Percentiles rank a stretch among this genome's conserved stretches.
Conservation (phyloP, 345 rosid species). For the Brassica cretica region DNA sequence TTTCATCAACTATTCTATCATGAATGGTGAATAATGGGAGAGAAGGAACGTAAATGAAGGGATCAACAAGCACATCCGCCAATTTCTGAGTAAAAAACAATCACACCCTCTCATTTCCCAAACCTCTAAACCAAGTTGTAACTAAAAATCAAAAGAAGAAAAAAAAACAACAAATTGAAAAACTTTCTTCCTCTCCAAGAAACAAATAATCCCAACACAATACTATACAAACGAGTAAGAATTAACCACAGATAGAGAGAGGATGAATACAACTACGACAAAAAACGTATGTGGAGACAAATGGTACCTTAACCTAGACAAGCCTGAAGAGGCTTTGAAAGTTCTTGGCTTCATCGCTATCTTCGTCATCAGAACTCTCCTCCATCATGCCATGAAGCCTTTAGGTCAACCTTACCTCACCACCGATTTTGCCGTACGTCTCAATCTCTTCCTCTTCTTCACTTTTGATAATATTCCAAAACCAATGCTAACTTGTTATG, state of each 20-base stretch:
- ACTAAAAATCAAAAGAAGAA: neutral
- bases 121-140: neutral
- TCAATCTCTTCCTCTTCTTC: conserved; percentile 4
- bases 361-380: conserved; percentile 55
- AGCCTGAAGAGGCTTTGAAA: conserved; percentile 50
- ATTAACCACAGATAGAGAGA: neutral
- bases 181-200: conserved; percentile 23
- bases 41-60: conserved; percentile 19
- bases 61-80: conserved; percentile 31
- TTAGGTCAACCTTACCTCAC: conserved; percentile 75
- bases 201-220: conserved; percentile 2
- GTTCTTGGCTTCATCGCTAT: conserved; percentile 44
- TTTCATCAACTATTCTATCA: no score
- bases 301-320: conserved; percentile 51
- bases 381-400: conserved; percentile 68
- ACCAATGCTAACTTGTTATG: neutral
- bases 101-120: conserved; percentile 29
- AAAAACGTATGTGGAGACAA: conserved; percentile 39
- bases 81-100: conserved; percentile 21
- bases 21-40: no score
- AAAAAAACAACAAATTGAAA: neutral
- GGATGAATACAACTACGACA: conserved; percentile 37
- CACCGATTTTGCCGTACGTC: conserved; percentile 66
- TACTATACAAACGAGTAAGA: conserved; percentile 7
- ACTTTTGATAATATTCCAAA: neutral